Conservation (phyloP, 2,329 filamentous ascomycete genomes). For the Didymella glomerata region DNA sequence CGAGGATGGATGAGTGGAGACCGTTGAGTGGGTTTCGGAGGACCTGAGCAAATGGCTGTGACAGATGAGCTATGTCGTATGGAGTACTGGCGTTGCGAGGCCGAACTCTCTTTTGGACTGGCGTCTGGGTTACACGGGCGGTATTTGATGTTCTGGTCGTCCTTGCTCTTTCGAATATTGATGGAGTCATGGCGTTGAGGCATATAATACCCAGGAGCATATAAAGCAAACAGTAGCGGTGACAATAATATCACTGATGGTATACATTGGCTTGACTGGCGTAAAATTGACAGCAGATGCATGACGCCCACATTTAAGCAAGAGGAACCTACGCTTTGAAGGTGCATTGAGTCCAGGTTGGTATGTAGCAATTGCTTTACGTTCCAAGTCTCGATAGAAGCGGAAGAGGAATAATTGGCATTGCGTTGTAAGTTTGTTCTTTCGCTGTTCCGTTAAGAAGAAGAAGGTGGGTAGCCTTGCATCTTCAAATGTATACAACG, state of each 20-base stretch:
- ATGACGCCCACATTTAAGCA: background rate
- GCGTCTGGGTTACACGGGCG: background rate
- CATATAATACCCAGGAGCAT: background rate
- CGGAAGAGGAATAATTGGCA: conserved; percentile 52
- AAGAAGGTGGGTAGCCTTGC: conserved; percentile 38
- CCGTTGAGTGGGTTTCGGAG: conserved; percentile 40
- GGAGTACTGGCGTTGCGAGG: background rate
- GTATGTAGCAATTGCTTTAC: conserved; percentile 17
- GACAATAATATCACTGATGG: background rate
- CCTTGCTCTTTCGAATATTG: background rate
- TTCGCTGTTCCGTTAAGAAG: conserved; percentile 49
- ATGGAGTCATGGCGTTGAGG: background rate
- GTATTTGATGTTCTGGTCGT: background rate
- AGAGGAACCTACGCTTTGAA: background rate
- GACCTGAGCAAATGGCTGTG: no score
- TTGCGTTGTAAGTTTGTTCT: conserved; percentile 40
- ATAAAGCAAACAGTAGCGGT: background rate
- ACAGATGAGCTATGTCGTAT: no score
- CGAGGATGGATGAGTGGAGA: conserved; percentile 42
- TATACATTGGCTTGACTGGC: background rate
- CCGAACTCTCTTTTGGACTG: background rate
- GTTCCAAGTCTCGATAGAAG: conserved; percentile 24
- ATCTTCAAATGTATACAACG: conserved; percentile 43
- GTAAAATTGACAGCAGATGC: background rate
- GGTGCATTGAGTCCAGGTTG: background rate